phyloP scores from a whole-genome alignment of 257 asterid genomes.

The Pogostemon cablin region DNA sequence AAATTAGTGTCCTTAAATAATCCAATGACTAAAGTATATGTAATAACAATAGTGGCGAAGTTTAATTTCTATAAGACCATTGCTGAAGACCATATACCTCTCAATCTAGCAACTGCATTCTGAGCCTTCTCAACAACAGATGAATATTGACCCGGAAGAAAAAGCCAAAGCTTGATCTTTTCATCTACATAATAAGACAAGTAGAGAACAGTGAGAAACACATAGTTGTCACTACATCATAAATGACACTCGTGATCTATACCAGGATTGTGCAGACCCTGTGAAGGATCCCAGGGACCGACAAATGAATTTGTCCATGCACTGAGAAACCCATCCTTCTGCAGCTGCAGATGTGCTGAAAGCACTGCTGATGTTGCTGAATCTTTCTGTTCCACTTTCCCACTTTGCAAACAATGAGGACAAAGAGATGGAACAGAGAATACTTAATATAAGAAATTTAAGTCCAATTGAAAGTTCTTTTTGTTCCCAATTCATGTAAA shows the following conservation, averaged over 20 bases:
- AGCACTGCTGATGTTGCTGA: conserved; percentile 73
- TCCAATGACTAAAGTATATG: conserved; percentile 13
- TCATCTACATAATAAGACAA: conserved; percentile 64
- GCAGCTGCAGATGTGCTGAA: conserved; percentile 87
- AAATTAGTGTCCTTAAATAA: conserved; percentile 26
- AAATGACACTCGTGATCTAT: conserved; percentile 37
- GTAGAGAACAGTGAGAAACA: conserved; percentile 41
- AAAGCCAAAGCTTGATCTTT: conserved; percentile 99
- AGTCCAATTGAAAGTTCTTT: not conserved
- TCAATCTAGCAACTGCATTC: conserved; percentile 69
- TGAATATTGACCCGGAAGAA: conserved; percentile 86
- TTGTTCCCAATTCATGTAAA: not conserved
- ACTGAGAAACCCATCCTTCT: conserved; percentile 90
- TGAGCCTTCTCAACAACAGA: conserved; percentile 85
- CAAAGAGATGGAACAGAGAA: conserved; percentile 30
- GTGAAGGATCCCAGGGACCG: conserved; percentile 99
- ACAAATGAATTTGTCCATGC: conserved; percentile 97
- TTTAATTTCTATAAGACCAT: conserved; percentile 23
- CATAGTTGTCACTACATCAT: conserved; percentile 7
- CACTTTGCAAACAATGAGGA: conserved; percentile 50
- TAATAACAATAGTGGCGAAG: not conserved
- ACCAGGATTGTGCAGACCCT: conserved; percentile 98
- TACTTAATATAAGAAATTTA: not conserved
- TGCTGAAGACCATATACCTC: conserved; percentile 55
- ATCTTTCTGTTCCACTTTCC: conserved; percentile 71